phyloP scores from a whole-genome alignment of 2,329 filamentous ascomycete genomes.

The Colletotrichum theobromicola region DNA sequence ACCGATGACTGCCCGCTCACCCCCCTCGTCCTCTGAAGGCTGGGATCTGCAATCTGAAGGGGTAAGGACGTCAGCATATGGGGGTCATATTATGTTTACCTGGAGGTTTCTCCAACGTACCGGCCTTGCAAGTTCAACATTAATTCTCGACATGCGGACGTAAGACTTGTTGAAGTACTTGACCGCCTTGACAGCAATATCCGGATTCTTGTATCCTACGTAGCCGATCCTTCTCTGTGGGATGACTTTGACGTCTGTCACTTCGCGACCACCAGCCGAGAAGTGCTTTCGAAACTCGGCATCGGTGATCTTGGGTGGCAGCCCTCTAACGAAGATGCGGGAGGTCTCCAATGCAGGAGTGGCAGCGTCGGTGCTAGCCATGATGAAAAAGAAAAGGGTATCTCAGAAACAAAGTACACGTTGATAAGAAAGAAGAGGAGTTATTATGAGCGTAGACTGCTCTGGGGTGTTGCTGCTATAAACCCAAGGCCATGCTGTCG shows the following conservation, averaged over 20 bases:
- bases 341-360: constrained; percentile 60
- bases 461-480: constrained; percentile 7
- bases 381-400: constrained; percentile 25
- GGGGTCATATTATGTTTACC: not conserved
- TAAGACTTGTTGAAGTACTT: constrained; percentile 96
- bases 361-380: constrained; percentile 17
- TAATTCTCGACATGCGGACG: constrained; percentile 94
- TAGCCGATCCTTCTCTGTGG: constrained; percentile 91
- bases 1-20: not conserved
- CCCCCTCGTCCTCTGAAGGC: constrained; percentile 32
- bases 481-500: constrained; percentile 12
- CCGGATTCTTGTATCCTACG: constrained; percentile 85
- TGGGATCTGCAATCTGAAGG: constrained; percentile 45
- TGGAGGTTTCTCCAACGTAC: constrained; percentile 6
- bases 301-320: constrained; percentile 86
- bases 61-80: constrained; percentile 3
- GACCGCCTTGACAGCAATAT: constrained; percentile 82
- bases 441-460: constrained; percentile 8
- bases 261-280: constrained; percentile 69
- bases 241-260: constrained; percentile 94
- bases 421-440: constrained; percentile 1
- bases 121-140: constrained; percentile 85
- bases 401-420: constrained; percentile 12
- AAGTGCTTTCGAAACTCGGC: constrained; percentile 91
- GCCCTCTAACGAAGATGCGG: constrained; percentile 78